These are phyloP conservation scores for Saccharum hybrid DNA, from an alignment of 202 grass and related monocot genomes.

Conservation along the genomic window DNA sequence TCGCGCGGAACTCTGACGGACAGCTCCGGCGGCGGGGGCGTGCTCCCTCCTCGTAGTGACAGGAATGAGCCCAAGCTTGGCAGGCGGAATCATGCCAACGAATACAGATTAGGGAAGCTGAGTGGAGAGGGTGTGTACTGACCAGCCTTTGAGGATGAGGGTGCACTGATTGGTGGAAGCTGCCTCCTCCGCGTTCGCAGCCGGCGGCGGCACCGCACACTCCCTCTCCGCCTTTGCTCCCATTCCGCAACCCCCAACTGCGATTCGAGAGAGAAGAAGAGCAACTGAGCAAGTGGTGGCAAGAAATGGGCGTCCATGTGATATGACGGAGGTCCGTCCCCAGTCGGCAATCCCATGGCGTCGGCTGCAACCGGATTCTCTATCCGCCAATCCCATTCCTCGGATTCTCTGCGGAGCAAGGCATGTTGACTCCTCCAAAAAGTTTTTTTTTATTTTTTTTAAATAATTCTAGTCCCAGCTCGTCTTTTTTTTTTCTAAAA, in stretches of 20 bases:
- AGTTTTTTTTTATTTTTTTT: too few species aligned
- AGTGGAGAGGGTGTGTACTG: slow-evolving; percentile 10
- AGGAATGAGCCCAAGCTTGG: neutral
- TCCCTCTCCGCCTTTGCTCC: slow-evolving; percentile 7
- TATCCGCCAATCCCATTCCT: too few species aligned
- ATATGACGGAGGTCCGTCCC: neutral
- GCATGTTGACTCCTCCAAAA: too few species aligned
- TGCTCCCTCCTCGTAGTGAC: neutral
- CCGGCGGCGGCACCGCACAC: neutral
- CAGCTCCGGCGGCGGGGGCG: neutral
- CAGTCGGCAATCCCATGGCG: neutral
- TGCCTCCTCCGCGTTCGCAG: slow-evolving; percentile 7
- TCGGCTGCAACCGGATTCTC: too few species aligned
- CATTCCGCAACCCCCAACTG: slow-evolving; percentile 14
- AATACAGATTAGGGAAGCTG: neutral
- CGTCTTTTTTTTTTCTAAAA: too few species aligned
- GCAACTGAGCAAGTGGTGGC: slow-evolving; percentile 2
- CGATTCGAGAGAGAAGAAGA: slow-evolving; percentile 7
- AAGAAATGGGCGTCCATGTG: slow-evolving; percentile 25
- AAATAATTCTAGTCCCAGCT: too few species aligned
- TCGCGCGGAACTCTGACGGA: neutral
- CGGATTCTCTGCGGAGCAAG: too few species aligned
- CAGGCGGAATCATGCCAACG: neutral
- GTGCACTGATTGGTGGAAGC: slow-evolving; percentile 49
- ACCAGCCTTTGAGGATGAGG: slow-evolving; percentile 48